Percentiles rank a stretch among this genome's conserved stretches.
Evolutionary conservation across 1,284 basidiomycete genomes (phyloP).

Genomic region (Leccinum holopus): DNA sequence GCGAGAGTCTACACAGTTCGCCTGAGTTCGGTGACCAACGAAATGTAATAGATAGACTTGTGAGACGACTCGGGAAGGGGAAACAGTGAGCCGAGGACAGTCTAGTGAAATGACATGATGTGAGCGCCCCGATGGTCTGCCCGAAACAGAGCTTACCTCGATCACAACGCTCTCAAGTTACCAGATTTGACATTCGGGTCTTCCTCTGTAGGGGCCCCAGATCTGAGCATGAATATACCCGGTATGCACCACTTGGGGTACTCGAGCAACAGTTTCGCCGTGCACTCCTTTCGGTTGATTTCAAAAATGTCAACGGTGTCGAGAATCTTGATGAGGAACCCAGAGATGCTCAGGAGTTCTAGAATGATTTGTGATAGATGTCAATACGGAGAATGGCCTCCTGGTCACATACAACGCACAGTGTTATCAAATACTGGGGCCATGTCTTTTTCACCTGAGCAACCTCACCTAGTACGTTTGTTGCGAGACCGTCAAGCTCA

Average conservation of each 20-base stretch:
- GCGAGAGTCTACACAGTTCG: slow-evolving; percentile 75
- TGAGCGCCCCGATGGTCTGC: background rate
- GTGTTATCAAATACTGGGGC: slow-evolving; percentile 83
- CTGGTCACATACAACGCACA: slow-evolving; percentile 41
- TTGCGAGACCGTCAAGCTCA: slow-evolving; percentile 68
- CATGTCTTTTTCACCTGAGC: slow-evolving; percentile 71
- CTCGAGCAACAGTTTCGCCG: slow-evolving; percentile 80
- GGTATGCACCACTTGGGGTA: slow-evolving; percentile 66
- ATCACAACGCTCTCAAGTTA: slow-evolving; percentile 78
- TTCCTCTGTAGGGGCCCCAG: slow-evolving; percentile 51
- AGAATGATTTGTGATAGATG: slow-evolving; percentile 63
- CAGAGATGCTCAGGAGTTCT: slow-evolving; percentile 63
- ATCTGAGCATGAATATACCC: slow-evolving; percentile 81
- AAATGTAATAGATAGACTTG: slow-evolving; percentile 58
- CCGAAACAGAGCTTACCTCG: slow-evolving; percentile 51
- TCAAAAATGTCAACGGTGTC: slow-evolving; percentile 93
- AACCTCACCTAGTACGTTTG: slow-evolving; percentile 40
- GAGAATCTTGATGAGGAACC: slow-evolving; percentile 78
- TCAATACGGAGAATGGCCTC: slow-evolving; percentile 5
- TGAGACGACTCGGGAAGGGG: slow-evolving; percentile 58
- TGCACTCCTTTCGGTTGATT: slow-evolving; percentile 92
- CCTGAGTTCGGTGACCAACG: slow-evolving; percentile 83
- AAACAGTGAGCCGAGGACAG: slow-evolving; percentile 75
- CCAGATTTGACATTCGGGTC: slow-evolving; percentile 64
- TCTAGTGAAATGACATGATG: slow-evolving; percentile 40